phyloP scores from a whole-genome alignment of 192 early-diverging fungal genomes.

The Podila epicladia region DNA sequence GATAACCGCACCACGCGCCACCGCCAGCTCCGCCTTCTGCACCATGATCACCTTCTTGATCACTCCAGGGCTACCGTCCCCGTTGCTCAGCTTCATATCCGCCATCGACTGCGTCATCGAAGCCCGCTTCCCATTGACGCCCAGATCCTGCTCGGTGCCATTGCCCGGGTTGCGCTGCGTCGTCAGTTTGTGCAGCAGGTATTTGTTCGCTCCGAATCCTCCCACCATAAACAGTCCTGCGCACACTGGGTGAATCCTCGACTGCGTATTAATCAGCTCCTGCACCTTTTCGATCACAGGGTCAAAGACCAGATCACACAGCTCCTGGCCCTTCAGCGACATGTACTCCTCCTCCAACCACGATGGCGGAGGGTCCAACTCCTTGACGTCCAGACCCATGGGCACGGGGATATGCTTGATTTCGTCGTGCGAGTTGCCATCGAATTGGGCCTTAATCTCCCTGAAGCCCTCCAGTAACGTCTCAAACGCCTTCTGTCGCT shows the following conservation, averaged over 20 bases:
- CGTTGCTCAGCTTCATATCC: constrained; percentile 31
- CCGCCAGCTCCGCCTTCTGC: constrained; percentile 45
- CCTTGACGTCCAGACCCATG: constrained; percentile 50
- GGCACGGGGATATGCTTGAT: constrained; percentile 44
- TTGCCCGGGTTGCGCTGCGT: neutral
- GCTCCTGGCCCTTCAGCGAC: constrained; percentile 49
- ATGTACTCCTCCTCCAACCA: constrained; percentile 57
- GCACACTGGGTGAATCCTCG: constrained; percentile 34
- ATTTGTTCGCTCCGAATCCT: constrained; percentile 62
- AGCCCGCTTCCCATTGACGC: neutral
- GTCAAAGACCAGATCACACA: constrained; percentile 58
- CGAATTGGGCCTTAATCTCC: constrained; percentile 51
- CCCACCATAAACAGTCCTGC: constrained; percentile 62
- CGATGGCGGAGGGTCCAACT: constrained; percentile 23
- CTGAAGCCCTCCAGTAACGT: constrained; percentile 40
- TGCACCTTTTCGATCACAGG: constrained; percentile 54
- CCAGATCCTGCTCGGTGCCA: neutral
- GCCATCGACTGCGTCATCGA: constrained; percentile 20
- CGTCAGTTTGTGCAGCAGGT: constrained; percentile 40
- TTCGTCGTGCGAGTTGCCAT: constrained; percentile 33
- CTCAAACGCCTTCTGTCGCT: constrained; percentile 43
- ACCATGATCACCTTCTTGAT: constrained; percentile 52
- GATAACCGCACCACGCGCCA: constrained; percentile 49
- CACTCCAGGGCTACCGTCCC: constrained; percentile 12
- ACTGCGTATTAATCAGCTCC: constrained; percentile 48